Percentiles rank a stretch among this genome's conserved stretches.
Evolutionary conservation across 2,329 filamentous ascomycete genomes (phyloP).

Genomic region (Sclerotinia glacialis): DNA sequence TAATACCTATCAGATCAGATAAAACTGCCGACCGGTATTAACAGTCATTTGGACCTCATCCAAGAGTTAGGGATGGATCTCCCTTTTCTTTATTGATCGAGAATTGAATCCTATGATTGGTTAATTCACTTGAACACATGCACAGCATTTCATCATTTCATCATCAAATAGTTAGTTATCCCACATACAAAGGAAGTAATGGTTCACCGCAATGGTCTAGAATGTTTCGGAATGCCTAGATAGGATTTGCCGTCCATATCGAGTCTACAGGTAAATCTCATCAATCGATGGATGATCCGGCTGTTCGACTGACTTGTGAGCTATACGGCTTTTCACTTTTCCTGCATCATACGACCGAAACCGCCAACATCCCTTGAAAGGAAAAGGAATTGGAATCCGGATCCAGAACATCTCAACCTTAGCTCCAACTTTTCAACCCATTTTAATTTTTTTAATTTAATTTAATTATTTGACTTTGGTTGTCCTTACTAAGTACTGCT

Average conservation of each 20-base stretch:
- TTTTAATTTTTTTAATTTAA: too few species aligned
- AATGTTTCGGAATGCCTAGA: conserved; percentile 12
- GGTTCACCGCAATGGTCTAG: too few species aligned
- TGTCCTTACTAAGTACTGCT: too few species aligned
- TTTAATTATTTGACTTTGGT: too few species aligned
- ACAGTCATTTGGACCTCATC: too few species aligned
- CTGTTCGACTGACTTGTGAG: neutral
- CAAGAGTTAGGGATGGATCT: neutral
- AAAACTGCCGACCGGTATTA: too few species aligned
- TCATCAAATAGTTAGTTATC: too few species aligned
- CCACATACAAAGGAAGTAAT: too few species aligned
- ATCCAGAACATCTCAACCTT: neutral
- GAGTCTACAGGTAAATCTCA: neutral
- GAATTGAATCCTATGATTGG: neutral
- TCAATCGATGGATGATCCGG: neutral
- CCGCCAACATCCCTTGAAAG: neutral
- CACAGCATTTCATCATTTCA: too few species aligned
- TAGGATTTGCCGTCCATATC: neutral
- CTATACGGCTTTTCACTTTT: neutral
- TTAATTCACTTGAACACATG: neutral
- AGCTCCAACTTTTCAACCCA: too few species aligned
- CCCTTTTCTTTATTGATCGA: neutral
- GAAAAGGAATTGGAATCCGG: conserved; percentile 1
- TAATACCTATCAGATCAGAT: too few species aligned
- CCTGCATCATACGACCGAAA: neutral